A percentile compares a stretch with the other conserved stretches of the same genome.
These are phyloP conservation scores for Sextonia rubra DNA, from an alignment of 164 flowering plant species.

Conservation along the genomic window DNA sequence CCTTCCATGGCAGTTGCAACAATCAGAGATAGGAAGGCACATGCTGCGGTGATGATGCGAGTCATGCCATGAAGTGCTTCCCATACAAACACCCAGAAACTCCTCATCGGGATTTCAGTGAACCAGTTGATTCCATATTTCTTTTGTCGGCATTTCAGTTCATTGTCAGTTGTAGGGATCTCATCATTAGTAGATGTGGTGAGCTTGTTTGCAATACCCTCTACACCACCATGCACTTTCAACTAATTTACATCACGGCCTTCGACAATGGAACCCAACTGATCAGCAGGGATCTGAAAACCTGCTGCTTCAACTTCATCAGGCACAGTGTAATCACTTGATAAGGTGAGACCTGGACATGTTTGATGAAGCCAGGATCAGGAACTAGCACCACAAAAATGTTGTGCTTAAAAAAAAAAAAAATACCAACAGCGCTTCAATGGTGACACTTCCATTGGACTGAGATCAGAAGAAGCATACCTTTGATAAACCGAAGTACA, in stretches of 20 bases:
- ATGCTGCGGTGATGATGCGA: slow-evolving; percentile 78
- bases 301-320: slow-evolving; percentile 77
- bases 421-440: too few relatives aligned
- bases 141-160: slow-evolving; percentile 45
- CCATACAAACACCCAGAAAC: slow-evolving; percentile 89
- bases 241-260: slow-evolving; percentile 73
- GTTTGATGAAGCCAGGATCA: slow-evolving; percentile 6
- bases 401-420: not conserved
- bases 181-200: slow-evolving; percentile 55
- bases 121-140: slow-evolving; percentile 79
- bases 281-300: slow-evolving; percentile 77
- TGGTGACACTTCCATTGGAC: not conserved
- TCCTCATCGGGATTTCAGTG: slow-evolving; percentile 53
- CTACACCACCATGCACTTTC: slow-evolving; percentile 75
- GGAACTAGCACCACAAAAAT: slow-evolving; percentile 1
- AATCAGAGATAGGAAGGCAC: slow-evolving; percentile 73
- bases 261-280: slow-evolving; percentile 80
- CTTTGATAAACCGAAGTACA: slow-evolving; percentile 81
- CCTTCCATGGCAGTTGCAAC: slow-evolving; percentile 86
- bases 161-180: slow-evolving; percentile 41
- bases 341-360: slow-evolving; percentile 38
- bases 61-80: slow-evolving; percentile 97
- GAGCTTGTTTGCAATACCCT: slow-evolving; percentile 69
- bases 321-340: slow-evolving; percentile 58
- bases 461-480: slow-evolving; percentile 28